Conservation (phyloP, 139 green algal species). For the Deuterostichococcus epilithicus region DNA sequence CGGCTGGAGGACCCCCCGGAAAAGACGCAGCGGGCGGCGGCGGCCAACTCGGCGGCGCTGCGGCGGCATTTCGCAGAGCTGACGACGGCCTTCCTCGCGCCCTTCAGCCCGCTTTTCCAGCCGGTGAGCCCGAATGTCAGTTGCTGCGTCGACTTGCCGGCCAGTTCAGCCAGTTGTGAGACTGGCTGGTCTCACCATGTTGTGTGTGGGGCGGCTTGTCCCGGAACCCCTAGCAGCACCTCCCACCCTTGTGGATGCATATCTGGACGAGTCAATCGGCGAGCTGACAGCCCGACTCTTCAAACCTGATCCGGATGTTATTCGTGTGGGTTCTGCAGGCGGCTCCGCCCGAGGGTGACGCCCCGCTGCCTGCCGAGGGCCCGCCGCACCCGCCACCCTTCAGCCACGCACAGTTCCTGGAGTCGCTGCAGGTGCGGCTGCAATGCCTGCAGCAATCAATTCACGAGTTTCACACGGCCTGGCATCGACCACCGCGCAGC, state of each 20-base stretch:
- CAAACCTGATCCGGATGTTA: too few relatives aligned
- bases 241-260: too few relatives aligned
- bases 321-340: background rate
- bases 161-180: too few relatives aligned
- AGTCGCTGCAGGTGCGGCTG: slow-evolving; percentile 12
- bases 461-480: too few relatives aligned
- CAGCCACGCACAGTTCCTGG: slow-evolving; percentile 38
- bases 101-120: slow-evolving; percentile 68
- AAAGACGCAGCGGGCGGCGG: slow-evolving; percentile 43
- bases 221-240: too few relatives aligned
- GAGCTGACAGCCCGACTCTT: too few relatives aligned
- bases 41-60: slow-evolving; percentile 62
- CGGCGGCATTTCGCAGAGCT: slow-evolving; percentile 79
- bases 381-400: slow-evolving; percentile 36
- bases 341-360: background rate
- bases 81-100: slow-evolving; percentile 68
- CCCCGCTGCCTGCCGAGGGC: slow-evolving; percentile 6
- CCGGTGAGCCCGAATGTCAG: too few relatives aligned
- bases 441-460: background rate
- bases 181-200: too few relatives aligned
- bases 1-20: slow-evolving; percentile 25
- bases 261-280: too few relatives aligned
- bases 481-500: too few relatives aligned
- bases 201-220: too few relatives aligned
- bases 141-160: too few relatives aligned